Evolutionary conservation across 441 rosid species (phyloP).

Genomic region (Lepidium campestre): DNA sequence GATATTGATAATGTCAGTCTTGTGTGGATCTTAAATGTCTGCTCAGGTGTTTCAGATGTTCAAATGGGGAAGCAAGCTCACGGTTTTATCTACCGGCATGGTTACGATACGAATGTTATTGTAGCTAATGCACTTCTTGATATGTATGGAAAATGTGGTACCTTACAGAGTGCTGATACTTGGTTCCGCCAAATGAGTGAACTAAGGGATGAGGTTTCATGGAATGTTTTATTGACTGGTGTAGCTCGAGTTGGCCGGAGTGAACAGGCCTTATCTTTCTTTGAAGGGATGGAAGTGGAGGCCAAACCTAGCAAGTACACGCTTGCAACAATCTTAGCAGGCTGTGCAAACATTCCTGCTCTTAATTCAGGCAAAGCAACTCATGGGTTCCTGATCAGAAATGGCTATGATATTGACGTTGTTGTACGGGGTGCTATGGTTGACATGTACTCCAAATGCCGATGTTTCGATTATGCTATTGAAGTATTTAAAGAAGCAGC

Average conservation of each 20-base stretch:
- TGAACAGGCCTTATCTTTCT: constrained; percentile 54
- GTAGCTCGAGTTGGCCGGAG: constrained; percentile 52
- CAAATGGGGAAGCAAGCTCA: constrained; percentile 73
- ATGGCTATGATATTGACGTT: constrained; percentile 45
- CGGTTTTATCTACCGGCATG: constrained; percentile 57
- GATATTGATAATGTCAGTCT: constrained; percentile 59
- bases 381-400: constrained; percentile 69
- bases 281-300: constrained; percentile 64
- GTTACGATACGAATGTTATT: constrained; percentile 37
- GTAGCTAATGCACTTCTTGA: constrained; percentile 64
- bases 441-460: constrained; percentile 74
- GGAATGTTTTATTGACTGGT: constrained; percentile 72
- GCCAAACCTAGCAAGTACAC: constrained; percentile 55
- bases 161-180: constrained; percentile 42
- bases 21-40: constrained; percentile 50
- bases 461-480: constrained; percentile 45
- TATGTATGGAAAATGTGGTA: constrained; percentile 81
- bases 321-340: constrained; percentile 60
- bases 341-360: constrained; percentile 63
- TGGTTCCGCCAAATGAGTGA: constrained; percentile 67
- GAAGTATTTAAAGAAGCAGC: constrained; percentile 43
- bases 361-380: constrained; percentile 60
- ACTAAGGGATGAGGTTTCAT: constrained; percentile 54
- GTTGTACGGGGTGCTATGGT: constrained; percentile 62
- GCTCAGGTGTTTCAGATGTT: constrained; percentile 63